Evolutionary conservation across 1,139 yeast genomes (phyloP), one percentile per base, ranked within the genome.

Genomic region (Groenewaldozyma auringiensis): DNA sequence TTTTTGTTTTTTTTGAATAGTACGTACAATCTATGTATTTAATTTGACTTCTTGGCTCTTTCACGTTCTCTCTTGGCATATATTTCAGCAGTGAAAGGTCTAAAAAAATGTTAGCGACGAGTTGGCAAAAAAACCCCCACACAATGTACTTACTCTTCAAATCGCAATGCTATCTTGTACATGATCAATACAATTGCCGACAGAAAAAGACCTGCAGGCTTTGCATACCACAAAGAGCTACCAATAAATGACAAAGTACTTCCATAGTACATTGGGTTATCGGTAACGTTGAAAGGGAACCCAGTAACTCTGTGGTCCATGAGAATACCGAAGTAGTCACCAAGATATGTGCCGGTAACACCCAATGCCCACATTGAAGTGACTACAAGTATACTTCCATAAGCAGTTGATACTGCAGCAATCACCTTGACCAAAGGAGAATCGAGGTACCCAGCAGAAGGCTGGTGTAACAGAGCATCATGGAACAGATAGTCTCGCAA

Each of bases 181-280:
- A 89, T 84, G 46, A 80, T 64, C 60, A 76, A 79, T 8, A 92
- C 98, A 53, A 86, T 71, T 4, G 71, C 71, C 35, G 94, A 72
- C 32, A 88, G 78, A 43, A 78, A 68, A 44, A 92, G 60, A 8
- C 98, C 98, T 1, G 94, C 83, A 34, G 96, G 95, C 64, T 88
- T 89, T 20, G 82, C 96, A 63, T 77, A 81, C 78, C 83, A 84
- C 55, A 92, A 71, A 2, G 95, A 94, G 40, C 94, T 82, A 37
- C 96, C 98, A 62, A 92, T 70, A 71, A 92, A 92, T 47, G 94
- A 80, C 56, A 92, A 70, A 22, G 92, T 77, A 4, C 95, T 84
- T 20, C 98, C 98, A 61, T 84, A 83, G 67, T 92, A 92, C 98
- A 92, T 92, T 51, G 98, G 98, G 65, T 92, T 92, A 60, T 86